Conservation (phyloP, 2,329 filamentous ascomycete species). For the Penicillium vulpinum region DNA sequence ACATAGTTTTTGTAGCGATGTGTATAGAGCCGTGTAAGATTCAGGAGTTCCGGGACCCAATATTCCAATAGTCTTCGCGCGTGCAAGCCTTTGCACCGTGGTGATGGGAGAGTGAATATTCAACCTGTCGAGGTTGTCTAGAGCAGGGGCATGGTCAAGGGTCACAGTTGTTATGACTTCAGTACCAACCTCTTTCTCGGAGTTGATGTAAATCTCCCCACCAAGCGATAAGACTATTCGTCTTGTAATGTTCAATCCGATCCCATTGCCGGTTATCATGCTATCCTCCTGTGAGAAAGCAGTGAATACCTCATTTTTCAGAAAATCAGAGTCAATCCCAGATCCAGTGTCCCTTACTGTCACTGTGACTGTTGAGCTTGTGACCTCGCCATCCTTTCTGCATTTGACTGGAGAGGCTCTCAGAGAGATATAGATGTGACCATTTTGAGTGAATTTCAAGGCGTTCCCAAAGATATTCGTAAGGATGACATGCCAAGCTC, state of each 20-base stretch:
- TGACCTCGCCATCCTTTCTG: background rate
- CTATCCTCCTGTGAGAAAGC: slow-evolving; percentile 62
- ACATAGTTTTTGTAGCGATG: slow-evolving; percentile 22
- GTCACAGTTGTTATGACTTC: slow-evolving; percentile 14
- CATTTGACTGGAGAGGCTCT: background rate
- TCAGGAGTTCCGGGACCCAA: slow-evolving; percentile 17
- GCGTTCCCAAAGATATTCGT: slow-evolving; percentile 21
- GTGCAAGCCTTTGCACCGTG: background rate
- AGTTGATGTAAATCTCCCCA: slow-evolving; percentile 30
- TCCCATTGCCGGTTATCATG: slow-evolving; percentile 57
- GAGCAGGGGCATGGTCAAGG: slow-evolving; percentile 1
- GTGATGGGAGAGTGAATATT: background rate
- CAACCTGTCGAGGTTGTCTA: background rate
- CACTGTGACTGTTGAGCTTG: slow-evolving; percentile 17
- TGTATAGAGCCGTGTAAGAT: slow-evolving; percentile 9
- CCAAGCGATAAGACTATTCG: slow-evolving; percentile 30
- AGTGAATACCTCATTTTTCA: slow-evolving; percentile 46
- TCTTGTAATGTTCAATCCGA: slow-evolving; percentile 61
- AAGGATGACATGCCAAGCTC: slow-evolving; percentile 15
- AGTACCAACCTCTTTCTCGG: slow-evolving; percentile 28
- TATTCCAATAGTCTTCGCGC: slow-evolving; percentile 21
- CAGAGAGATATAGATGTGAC: slow-evolving; percentile 12
- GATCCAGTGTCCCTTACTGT: slow-evolving; percentile 33
- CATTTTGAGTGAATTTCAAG: slow-evolving; percentile 17
- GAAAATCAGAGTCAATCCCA: slow-evolving; percentile 30